These are phyloP conservation scores for Zygosaccharomyces sapae DNA, from an alignment of 1,139 yeast species.

Conservation along the genomic window DNA sequence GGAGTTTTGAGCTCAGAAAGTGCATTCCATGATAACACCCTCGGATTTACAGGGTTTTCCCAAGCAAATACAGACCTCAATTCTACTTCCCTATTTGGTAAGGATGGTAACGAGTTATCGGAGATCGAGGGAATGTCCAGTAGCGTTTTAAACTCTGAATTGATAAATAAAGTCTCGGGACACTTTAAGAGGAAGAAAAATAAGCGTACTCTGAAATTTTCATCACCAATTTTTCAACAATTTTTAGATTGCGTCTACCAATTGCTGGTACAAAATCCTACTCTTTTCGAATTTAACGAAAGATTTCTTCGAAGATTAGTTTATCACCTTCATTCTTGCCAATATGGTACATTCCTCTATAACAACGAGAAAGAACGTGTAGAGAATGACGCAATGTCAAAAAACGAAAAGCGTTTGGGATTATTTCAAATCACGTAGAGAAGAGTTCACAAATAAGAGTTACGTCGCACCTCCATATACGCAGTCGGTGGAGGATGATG, in stretches of 20 bases:
- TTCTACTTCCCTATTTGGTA: slow-evolving; percentile 14
- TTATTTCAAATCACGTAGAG: slow-evolving; percentile 71
- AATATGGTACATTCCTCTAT: slow-evolving; percentile 83
- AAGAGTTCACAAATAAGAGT: slow-evolving; percentile 60
- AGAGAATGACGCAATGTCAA: slow-evolving; percentile 39
- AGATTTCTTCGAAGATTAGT: slow-evolving; percentile 76
- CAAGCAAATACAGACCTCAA: slow-evolving; percentile 30
- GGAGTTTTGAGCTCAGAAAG: slow-evolving; percentile 59
- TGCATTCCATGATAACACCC: slow-evolving; percentile 37
- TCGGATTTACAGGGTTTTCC: slow-evolving; percentile 8
- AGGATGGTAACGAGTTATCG: slow-evolving; percentile 16
- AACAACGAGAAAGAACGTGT: slow-evolving; percentile 66
- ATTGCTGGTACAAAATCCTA: slow-evolving; percentile 64
- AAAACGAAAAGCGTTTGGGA: slow-evolving; percentile 87
- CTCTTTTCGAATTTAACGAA: slow-evolving; percentile 79
- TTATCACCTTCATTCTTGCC: slow-evolving; percentile 89
- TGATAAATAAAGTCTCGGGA: slow-evolving; percentile 26
- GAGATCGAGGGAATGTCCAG: slow-evolving; percentile 10
- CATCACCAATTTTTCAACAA: slow-evolving; percentile 91
- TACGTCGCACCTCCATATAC: slow-evolving; percentile 34
- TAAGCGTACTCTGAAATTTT: slow-evolving; percentile 46
- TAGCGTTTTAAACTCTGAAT: slow-evolving; percentile 18
- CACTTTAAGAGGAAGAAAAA: slow-evolving; percentile 31
- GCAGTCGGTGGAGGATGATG: slow-evolving; percentile 30
- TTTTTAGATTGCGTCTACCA: slow-evolving; percentile 89